Evolutionary conservation across 1,284 basidiomycete genomes (phyloP).

Genomic region (Melampsora allii-populina): DNA sequence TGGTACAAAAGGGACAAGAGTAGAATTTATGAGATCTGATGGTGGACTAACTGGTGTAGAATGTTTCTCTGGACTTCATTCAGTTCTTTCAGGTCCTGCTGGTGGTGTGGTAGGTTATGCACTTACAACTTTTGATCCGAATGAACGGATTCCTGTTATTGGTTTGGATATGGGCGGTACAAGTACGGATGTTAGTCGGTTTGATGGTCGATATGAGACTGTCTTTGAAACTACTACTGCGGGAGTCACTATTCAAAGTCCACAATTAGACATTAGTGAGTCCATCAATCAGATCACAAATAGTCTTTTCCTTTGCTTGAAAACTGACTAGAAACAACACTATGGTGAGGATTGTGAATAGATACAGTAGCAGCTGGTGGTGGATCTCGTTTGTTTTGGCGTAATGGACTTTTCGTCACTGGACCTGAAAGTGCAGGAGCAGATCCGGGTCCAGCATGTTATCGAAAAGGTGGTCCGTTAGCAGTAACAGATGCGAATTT

Average conservation of each 20-base stretch:
- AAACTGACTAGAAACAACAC: neutral
- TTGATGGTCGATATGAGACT: constrained; percentile 76
- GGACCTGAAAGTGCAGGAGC: constrained; percentile 80
- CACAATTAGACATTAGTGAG: constrained; percentile 59
- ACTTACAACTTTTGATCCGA: constrained; percentile 72
- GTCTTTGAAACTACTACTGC: constrained; percentile 90
- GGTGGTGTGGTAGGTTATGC: constrained; percentile 86
- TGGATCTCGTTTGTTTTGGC: constrained; percentile 74
- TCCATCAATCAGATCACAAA: neutral
- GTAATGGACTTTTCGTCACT: constrained; percentile 75
- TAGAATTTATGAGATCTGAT: constrained; percentile 76
- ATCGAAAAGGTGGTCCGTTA: constrained; percentile 74
- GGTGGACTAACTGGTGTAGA: constrained; percentile 80
- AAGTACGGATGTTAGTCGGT: constrained; percentile 83
- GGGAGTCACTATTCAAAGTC: constrained; percentile 80
- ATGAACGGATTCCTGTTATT: constrained; percentile 66
- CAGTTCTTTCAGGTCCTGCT: constrained; percentile 80
- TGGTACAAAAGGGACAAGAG: constrained; percentile 49
- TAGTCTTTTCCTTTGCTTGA: constrained; percentile 24
- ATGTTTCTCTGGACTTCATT: constrained; percentile 82
- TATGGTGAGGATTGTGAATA: neutral
- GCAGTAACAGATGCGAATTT: constrained; percentile 85
- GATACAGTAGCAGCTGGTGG: constrained; percentile 71
- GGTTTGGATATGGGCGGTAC: constrained; percentile 85
- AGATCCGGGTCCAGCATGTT: constrained; percentile 74